Conservation (phyloP, 805 yeast species). For the Candida methanosorbosa region DNA sequence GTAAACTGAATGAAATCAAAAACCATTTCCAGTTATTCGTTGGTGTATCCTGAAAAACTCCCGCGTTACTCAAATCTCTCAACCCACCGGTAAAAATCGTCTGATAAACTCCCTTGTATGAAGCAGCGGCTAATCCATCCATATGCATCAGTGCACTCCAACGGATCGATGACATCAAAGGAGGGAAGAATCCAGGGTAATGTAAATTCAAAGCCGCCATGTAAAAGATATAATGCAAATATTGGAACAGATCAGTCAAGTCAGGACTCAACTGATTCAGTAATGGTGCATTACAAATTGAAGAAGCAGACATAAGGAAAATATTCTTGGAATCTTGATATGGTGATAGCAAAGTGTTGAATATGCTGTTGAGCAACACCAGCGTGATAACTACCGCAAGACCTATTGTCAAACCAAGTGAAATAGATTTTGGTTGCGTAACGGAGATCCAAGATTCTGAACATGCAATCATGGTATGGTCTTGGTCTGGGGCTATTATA, state of each 20-base stretch:
- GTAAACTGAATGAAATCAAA: conserved; percentile 25
- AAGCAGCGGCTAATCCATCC: conserved; percentile 3
- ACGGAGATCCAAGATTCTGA: conserved; percentile 41
- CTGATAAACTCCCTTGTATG: conserved; percentile 30
- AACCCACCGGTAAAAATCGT: conserved; percentile 35
- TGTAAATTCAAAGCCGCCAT: conserved; percentile 43
- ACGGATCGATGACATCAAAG: conserved; percentile 37
- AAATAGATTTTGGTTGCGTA: conserved; percentile 27
- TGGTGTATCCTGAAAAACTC: conserved; percentile 4
- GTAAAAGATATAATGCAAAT: conserved; percentile 53
- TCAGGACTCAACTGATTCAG: conserved; percentile 50
- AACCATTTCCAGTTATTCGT: conserved; percentile 31
- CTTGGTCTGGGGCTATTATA: conserved; percentile 30
- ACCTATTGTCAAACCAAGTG: conserved; percentile 29
- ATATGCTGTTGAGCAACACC: conserved; percentile 24
- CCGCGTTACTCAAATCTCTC: conserved; percentile 25
- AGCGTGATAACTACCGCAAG: conserved; percentile 32
- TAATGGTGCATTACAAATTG: conserved; percentile 49
- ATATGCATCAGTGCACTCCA: conserved; percentile 47
- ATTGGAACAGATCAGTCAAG: conserved; percentile 36
- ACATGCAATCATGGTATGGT: conserved; percentile 37
- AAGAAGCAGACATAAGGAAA: conserved; percentile 42
- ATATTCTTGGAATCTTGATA: conserved; percentile 51
- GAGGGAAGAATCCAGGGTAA: conserved; percentile 59
- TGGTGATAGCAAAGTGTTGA: conserved; percentile 38